Evolutionary conservation across 1,284 basidiomycete species (phyloP), one percentile per base, ranked within the genome.

Genomic region (Ganoderma lucidum): DNA sequence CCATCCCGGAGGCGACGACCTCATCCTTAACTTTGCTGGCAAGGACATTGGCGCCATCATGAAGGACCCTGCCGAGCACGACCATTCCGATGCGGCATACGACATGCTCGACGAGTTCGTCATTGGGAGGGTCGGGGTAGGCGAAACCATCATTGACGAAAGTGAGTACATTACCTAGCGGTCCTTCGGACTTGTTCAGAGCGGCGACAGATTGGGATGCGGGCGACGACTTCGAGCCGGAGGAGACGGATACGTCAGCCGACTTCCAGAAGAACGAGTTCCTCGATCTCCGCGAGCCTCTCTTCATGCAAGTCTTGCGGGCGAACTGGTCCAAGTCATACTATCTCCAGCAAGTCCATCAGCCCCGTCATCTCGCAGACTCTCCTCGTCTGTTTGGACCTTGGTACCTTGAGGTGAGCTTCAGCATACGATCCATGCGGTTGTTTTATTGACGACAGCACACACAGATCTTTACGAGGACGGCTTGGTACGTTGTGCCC

Each of bases 341-440:
- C 80, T 99, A 99, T 81, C 86, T 99, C 64, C 89, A 95, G 78
- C 97, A 99, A 81, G 96, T 99, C 0, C 97, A 99, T 81, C 96
- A 97, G 81, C 95, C 97, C 8, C 91, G 97, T 62, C 98, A 99
- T 81, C 81, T 98, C 64, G 86, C 92, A 39, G 87, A 96, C 61
- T 92, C 96, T 14, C 96, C 96, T 0, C 90, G 94, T 71, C 85
- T 99, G 72, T 99, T 99, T 79, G 93, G 93, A 19, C 91, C 92
- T 6, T 84, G 87, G 69, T 88, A 91, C 72, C 90, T 99, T 45
- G 97, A 99, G 86, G 92, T 91, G 70, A 39, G 83, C 76, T 12
- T n/a, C 23, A 9, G 28, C 28, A 2, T 6, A 4, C 2, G 6
- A 6, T 28, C 6, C 30, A 10, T 19, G 2, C 2, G 10, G 19